Evolutionary conservation across 2,329 filamentous ascomycete species (phyloP), one percentile per base, ranked within the genome.

Genomic region (Aspergillus alliaceus): DNA sequence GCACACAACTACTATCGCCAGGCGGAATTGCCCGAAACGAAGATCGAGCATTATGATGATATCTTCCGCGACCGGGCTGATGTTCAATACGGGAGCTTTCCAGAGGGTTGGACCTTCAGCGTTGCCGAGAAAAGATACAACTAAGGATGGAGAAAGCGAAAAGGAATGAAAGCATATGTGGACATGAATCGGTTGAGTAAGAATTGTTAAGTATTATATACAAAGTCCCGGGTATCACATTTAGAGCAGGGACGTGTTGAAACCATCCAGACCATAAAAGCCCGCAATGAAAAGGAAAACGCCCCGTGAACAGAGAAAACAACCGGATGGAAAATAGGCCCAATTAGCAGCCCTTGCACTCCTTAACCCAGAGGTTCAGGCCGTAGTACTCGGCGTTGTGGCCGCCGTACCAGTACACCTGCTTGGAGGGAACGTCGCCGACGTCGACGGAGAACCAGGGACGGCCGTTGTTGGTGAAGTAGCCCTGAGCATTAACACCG

Each of bases 1-100:
- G 58, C 51, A 6, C 57, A 64, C n/a, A 63, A 57, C 4, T 74
- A 70, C 44, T 66, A 67, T 54, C 59, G 57, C 7, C 69, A 74
- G 51, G 66, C 66, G 2, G 56, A 72, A 54, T 49, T 63, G 4
- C 67, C 68, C 2, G 65, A 72, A 49, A 67, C 67, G 9, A 51
- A 46, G 4, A 66, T 73, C 40, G 61, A 57, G 32, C 61, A 65
- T 18, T 73, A 73, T 47, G 69, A 72, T 53, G 60, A 72, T 57
- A 66, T 74, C 49, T 75, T 69, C 59, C 61, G 48, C 18, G 64
- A 46, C 7, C 53, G 51, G 39, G 57, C 65, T 6, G 69, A 68
- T 54, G 60, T 73, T 12, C 48, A 68, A 39, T 71, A 66, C 47
- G 56, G 59, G 24, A 50, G 44, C 34, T 72, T 73, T 32, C 57